These are phyloP conservation scores for Sphaerulina vaccinii DNA, from an alignment of 2,329 filamentous ascomycete species.

Conservation along the genomic window DNA sequence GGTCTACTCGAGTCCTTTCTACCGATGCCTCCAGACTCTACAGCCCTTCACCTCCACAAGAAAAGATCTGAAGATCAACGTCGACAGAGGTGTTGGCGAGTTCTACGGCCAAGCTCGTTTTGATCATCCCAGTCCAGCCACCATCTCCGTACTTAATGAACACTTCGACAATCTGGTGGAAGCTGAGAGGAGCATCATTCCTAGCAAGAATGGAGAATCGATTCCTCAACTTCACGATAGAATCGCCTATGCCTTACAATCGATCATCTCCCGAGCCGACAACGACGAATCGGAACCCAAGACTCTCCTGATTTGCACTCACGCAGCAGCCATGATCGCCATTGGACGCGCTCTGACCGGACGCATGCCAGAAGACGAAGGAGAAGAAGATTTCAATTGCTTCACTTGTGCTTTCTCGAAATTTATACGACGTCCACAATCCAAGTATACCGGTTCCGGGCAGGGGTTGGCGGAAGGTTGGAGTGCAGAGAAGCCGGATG, in stretches of 20 bases:
- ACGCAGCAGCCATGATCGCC: conserved; percentile 86
- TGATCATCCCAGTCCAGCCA: conserved; percentile 76
- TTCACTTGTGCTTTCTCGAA: conserved; percentile 79
- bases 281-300: conserved; percentile 60
- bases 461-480: conserved; percentile 25
- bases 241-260: conserved; percentile 66
- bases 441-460: conserved; percentile 14
- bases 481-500: conserved; percentile 34
- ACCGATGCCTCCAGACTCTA: conserved; percentile 83
- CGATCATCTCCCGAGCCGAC: conserved; percentile 72
- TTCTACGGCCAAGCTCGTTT: conserved; percentile 90
- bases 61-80: conserved; percentile 26
- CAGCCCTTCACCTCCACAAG: conserved; percentile 58
- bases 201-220: conserved; percentile 70
- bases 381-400: conserved; percentile 76
- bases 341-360: conserved; percentile 82
- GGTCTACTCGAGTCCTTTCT: conserved; percentile 84
- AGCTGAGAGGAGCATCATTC: conserved; percentile 58
- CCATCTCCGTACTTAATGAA: conserved; percentile 58
- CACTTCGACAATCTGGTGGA: conserved; percentile 62
- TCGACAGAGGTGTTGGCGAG: conserved; percentile 60
- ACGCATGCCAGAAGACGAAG: conserved; percentile 66
- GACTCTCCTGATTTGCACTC: conserved; percentile 77
- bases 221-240: conserved; percentile 78
- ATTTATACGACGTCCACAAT: conserved; percentile 53